These are phyloP conservation scores for Peniophora sp. DNA, from an alignment of 1,284 basidiomycete genomes.

Conservation along the genomic window DNA sequence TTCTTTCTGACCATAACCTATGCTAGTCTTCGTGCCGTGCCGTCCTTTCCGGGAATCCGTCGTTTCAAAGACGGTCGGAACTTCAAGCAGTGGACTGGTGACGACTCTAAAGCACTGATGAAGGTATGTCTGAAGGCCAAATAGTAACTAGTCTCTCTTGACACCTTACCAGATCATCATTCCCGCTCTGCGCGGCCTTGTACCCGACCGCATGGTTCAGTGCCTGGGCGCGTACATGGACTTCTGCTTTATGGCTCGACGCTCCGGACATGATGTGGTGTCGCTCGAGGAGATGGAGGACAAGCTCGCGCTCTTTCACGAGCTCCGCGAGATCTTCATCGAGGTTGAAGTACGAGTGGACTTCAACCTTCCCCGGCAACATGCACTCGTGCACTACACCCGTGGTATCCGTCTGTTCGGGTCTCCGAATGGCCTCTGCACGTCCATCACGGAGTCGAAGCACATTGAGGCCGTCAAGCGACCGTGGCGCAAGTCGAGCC, in stretches of 20 bases:
- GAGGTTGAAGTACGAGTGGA: slow-evolving; percentile 13
- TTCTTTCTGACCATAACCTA: no score
- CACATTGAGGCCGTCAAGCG: slow-evolving; percentile 8
- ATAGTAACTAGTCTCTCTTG: no score
- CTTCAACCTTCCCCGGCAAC: slow-evolving; percentile 20
- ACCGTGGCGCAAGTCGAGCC: no score
- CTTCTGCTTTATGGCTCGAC: slow-evolving; percentile 26
- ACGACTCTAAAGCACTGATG: slow-evolving; percentile 14
- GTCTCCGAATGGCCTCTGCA: slow-evolving; percentile 15
- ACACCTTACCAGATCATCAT: neutral
- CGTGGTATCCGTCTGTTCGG: slow-evolving; percentile 11
- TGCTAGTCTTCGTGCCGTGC: slow-evolving; percentile 8
- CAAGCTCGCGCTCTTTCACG: neutral
- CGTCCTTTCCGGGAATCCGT: slow-evolving; percentile 6
- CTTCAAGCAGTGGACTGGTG: slow-evolving; percentile 16
- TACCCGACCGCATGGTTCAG: slow-evolving; percentile 8
- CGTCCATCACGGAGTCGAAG: slow-evolving; percentile 16
- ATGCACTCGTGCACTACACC: slow-evolving; percentile 15
- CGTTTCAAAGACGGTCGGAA: slow-evolving; percentile 12
- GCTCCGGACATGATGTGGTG: slow-evolving; percentile 14
- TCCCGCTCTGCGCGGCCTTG: slow-evolving; percentile 1
- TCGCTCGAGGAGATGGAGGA: slow-evolving; percentile 12
- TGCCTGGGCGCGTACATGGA: slow-evolving; percentile 20
- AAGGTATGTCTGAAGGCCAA: slow-evolving; percentile 6
- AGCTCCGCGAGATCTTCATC: slow-evolving; percentile 17